Conservation (phyloP, 495 filamentous ascomycete species). For the Neurospora sp. region DNA sequence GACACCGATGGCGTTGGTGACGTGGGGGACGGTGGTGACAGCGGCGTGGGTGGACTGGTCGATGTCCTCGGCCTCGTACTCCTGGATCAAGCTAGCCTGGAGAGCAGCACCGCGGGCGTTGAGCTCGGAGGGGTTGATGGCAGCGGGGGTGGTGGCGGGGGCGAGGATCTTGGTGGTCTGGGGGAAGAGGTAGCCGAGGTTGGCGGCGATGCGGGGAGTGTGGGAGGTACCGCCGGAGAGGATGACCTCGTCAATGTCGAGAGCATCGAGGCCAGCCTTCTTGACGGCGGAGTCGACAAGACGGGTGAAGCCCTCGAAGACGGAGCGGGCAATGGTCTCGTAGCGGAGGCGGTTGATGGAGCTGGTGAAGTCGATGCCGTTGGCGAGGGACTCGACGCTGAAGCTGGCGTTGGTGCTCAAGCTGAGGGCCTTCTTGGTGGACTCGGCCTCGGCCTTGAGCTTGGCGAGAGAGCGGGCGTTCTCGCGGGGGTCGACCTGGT, state of each 20-base stretch:
- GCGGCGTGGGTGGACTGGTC: constrained; percentile 91
- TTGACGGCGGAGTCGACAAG: constrained; percentile 75
- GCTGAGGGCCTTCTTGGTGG: constrained; percentile 79
- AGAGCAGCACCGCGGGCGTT: constrained; percentile 84
- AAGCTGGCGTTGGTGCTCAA: constrained; percentile 79
- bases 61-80: constrained; percentile 88
- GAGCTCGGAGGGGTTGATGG: constrained; percentile 90
- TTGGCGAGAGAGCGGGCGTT: constrained; percentile 77
- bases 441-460: constrained; percentile 83
- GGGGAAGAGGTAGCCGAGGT: constrained; percentile 70
- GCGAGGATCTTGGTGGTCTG: constrained; percentile 67
- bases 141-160: constrained; percentile 60
- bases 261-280: constrained; percentile 83
- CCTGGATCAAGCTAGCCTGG: constrained; percentile 84
- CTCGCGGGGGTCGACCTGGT: constrained; percentile 69
- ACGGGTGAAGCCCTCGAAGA: constrained; percentile 76
- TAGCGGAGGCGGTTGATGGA: constrained; percentile 89
- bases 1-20: constrained; percentile 79
- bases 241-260: constrained; percentile 93
- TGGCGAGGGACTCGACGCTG: constrained; percentile 77
- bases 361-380: constrained; percentile 81
- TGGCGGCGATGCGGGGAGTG: constrained; percentile 80
- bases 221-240: constrained; percentile 87
- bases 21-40: constrained; percentile 87
- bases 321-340: constrained; percentile 75